phyloP scores from a whole-genome alignment of 2,329 filamentous ascomycete species.

The Sphaerostilbella broomeana region DNA sequence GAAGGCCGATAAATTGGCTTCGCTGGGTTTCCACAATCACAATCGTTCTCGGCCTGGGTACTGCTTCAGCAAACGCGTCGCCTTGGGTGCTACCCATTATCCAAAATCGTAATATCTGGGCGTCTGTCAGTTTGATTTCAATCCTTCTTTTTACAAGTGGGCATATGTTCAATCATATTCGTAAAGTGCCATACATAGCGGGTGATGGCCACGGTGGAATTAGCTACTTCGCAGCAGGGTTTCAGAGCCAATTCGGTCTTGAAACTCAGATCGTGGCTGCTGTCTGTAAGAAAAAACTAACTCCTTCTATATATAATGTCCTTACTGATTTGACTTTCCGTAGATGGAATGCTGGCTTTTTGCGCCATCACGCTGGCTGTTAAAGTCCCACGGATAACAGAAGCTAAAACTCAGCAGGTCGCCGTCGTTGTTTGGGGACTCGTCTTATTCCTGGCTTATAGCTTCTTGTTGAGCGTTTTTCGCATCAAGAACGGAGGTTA shows the following conservation, averaged over 20 bases:
- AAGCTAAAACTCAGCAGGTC: constrained; percentile 70
- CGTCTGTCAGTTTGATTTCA: constrained; percentile 76
- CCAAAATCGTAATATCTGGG: constrained; percentile 91
- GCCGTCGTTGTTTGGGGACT: constrained; percentile 74
- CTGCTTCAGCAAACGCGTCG: constrained; percentile 62
- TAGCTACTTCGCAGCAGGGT: constrained; percentile 83
- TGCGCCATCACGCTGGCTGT: constrained; percentile 84
- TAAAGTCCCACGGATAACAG: constrained; percentile 83
- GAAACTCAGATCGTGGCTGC: constrained; percentile 94
- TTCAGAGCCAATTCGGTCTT: constrained; percentile 87
- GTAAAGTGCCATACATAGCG: constrained; percentile 87
- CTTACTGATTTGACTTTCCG: constrained; percentile 27
- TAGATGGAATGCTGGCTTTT: constrained; percentile 70
- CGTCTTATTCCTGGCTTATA: constrained; percentile 77
- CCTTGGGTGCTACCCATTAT: constrained; percentile 76
- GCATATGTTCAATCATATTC: constrained; percentile 99
- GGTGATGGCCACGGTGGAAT: constrained; percentile 81
- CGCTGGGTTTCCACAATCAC: constrained; percentile 63
- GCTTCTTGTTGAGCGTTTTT: constrained; percentile 90
- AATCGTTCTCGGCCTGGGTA: constrained; percentile 61
- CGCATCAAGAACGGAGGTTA: constrained; percentile 92
- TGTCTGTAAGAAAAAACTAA: constrained; percentile 64
- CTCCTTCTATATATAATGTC: not conserved
- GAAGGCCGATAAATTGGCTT: constrained; percentile 81
- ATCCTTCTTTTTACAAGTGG: constrained; percentile 92